Evolutionary conservation across 805 yeast genomes (phyloP).

Genomic region (Lipomyces orientalis): DNA sequence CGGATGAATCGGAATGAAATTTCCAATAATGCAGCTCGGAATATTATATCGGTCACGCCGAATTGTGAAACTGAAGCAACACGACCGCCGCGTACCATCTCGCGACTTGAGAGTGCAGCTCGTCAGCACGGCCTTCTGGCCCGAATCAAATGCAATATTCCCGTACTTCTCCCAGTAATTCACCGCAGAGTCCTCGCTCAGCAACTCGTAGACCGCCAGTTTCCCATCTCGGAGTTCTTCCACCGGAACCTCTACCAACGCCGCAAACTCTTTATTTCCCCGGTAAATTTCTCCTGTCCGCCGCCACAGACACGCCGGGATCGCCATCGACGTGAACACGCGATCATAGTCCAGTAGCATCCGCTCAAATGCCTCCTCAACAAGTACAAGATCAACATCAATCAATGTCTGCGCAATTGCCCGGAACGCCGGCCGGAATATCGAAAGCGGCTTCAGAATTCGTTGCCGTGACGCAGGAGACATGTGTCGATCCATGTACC

Average conservation of each 20-base stretch:
- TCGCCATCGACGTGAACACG: slow-evolving; percentile 95
- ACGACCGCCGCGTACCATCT: slow-evolving; percentile 80
- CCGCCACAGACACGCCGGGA: slow-evolving; percentile 97
- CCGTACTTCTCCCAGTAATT: slow-evolving; percentile 98
- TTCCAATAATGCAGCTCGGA: slow-evolving; percentile 95
- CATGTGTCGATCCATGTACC: slow-evolving; percentile 93
- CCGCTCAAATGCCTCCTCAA: slow-evolving; percentile 92
- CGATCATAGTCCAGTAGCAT: slow-evolving; percentile 92
- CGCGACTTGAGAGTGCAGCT: slow-evolving; percentile 85
- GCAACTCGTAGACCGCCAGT: slow-evolving; percentile 86
- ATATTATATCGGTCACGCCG: slow-evolving; percentile 91
- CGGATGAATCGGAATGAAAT: slow-evolving; percentile 78
- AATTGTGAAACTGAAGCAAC: slow-evolving; percentile 94
- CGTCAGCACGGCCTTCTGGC: slow-evolving; percentile 92
- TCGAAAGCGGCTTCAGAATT: slow-evolving; percentile 80
- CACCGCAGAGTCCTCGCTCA: slow-evolving; percentile 96
- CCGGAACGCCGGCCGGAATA: slow-evolving; percentile 89
- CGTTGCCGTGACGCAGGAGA: slow-evolving; percentile 80
- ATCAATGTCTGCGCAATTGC: slow-evolving; percentile 89
- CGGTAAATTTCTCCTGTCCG: slow-evolving; percentile 95
- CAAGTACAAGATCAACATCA: slow-evolving; percentile 88
- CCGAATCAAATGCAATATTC: slow-evolving; percentile 92
- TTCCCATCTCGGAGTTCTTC: slow-evolving; percentile 93
- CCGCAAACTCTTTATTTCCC: slow-evolving; percentile 95
- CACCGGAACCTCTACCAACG: slow-evolving; percentile 83